Evolutionary conservation across 805 yeast genomes (phyloP), one percentile per base, ranked within the genome.

Genomic region (Candida tibetensis): DNA sequence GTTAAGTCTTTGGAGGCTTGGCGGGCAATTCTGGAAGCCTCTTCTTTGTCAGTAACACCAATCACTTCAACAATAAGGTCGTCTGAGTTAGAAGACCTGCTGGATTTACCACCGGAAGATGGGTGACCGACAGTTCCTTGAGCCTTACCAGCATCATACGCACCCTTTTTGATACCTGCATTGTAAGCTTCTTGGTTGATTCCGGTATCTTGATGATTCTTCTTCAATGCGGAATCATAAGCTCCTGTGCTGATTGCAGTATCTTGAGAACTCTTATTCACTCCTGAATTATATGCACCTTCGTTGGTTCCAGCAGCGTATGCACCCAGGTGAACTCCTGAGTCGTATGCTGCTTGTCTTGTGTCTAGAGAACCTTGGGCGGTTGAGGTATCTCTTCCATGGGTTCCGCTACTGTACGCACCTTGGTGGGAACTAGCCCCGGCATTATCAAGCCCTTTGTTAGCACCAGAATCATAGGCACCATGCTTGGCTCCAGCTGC

Each of bases 1-100:
- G 54, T 44, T 33, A 64, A 51, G 30, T 56, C 60, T 29, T 52
- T 51, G 8, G 66, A 51, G 12, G 69, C 61, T 30, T 53, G 48
- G 28, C 56, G 57, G 12, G 70, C 69, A 26, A 62, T 46, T 30
- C 45, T 52, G 14, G 60, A 55, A 4, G 69, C 68, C 17, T 46
- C 42, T 15, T 48, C 47, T 23, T 53, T 51, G 44, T 62, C 64
- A 2, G 55, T 44, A 32, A 58, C 59, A 23, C 69, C 70, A 44
- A 64, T 51, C 12, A 64, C 69, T 42, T 64, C 70, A 16, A 64
- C 64, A 16, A 53, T 39, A 32, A 50, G 33, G 10, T 32, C 36
- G 14, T 37, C 29, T 8, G 33, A 17, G 4, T 36, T 21, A 13
- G 8, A 6, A 5, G 31, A 28, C 16, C 16, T 23, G 5, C 10